phyloP scores from a whole-genome alignment of 352 stramenopile species.

The Halophytophthora batemanensis region DNA sequence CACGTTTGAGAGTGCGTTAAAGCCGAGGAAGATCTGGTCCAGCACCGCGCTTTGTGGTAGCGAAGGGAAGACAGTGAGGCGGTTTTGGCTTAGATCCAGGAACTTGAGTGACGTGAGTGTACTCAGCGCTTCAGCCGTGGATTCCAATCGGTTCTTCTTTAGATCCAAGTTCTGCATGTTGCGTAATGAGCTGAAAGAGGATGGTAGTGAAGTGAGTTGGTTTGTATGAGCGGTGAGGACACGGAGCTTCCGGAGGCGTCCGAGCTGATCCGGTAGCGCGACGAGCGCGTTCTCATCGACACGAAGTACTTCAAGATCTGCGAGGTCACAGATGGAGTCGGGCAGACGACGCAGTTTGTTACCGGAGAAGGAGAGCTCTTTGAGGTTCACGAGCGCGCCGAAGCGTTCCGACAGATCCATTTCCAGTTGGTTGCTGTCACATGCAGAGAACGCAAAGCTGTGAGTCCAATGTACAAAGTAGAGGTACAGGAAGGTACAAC shows the following conservation, averaged over 20 bases:
- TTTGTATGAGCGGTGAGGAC: constrained; percentile 62
- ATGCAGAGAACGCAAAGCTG: background rate
- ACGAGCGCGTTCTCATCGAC: constrained; percentile 65
- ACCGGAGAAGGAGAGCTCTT: constrained; percentile 54
- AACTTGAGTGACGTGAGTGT: constrained; percentile 51
- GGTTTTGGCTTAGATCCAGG: constrained; percentile 75
- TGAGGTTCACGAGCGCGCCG: constrained; percentile 44
- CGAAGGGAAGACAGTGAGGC: constrained; percentile 53
- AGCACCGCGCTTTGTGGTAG: constrained; percentile 52
- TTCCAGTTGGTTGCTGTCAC: constrained; percentile 57
- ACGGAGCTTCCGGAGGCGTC: constrained; percentile 53
- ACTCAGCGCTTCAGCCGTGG: constrained; percentile 35
- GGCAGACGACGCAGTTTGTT: constrained; percentile 66
- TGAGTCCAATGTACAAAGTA: background rate
- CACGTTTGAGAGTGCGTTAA: constrained; percentile 59
- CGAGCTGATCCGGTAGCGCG: constrained; percentile 46
- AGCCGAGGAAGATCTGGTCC: constrained; percentile 79
- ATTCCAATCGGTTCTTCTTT: constrained; percentile 74
- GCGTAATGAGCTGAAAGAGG: constrained; percentile 38
- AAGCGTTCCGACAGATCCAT: constrained; percentile 52
- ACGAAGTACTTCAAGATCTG: constrained; percentile 51
- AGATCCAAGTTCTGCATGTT: constrained; percentile 70
- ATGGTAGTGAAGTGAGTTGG: constrained; percentile 44
- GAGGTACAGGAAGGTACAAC: background rate
- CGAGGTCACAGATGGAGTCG: constrained; percentile 41